A percentile compares a stretch with the other conserved stretches of the same genome.
Evolutionary conservation across 2,329 filamentous ascomycete genomes (phyloP).

Genomic region (Neonectria coccinea): DNA sequence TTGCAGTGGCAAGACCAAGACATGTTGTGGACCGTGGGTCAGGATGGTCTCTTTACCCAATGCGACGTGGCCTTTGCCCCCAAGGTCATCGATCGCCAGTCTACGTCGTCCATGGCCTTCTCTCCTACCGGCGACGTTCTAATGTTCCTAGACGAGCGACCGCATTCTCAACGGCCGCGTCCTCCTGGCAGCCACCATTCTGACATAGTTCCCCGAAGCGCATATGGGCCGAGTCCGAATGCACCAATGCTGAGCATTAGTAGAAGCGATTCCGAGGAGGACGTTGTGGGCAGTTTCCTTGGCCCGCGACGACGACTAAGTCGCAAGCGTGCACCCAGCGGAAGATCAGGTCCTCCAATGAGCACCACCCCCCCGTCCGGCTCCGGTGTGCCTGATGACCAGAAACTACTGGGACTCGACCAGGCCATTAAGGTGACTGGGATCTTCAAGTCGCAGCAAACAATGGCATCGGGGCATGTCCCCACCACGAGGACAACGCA

Average conservation of each 20-base stretch:
- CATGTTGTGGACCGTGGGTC: constrained; percentile 73
- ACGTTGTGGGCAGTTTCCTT: constrained; percentile 70
- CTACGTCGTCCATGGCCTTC: constrained; percentile 71
- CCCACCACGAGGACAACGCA: constrained; percentile 64
- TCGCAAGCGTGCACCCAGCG: constrained; percentile 56
- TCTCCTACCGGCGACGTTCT: constrained; percentile 69
- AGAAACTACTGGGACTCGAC: constrained; percentile 64
- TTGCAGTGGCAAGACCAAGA: constrained; percentile 74
- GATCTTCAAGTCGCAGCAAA: constrained; percentile 68
- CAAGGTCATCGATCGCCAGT: constrained; percentile 71
- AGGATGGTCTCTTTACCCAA: constrained; percentile 72
- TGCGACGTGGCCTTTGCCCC: constrained; percentile 74
- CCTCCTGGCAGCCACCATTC: constrained; percentile 52
- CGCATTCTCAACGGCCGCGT: constrained; percentile 57
- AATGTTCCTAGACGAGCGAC: constrained; percentile 71
- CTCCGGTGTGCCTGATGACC: constrained; percentile 46
- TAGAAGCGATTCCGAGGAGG: constrained; percentile 74
- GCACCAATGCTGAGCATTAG: constrained; percentile 66
- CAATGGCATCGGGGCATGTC: constrained; percentile 71
- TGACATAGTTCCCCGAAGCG: constrained; percentile 52
- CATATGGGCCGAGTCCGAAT: constrained; percentile 62
- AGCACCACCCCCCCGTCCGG: constrained; percentile 68
- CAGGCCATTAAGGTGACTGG: constrained; percentile 69
- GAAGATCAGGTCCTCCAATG: constrained; percentile 57
- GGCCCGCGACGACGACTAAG: constrained; percentile 57